A percentile compares a stretch with the other conserved stretches of the same genome.
Conservation (phyloP, 1,139 yeast species). For the Candida freyschussii region DNA sequence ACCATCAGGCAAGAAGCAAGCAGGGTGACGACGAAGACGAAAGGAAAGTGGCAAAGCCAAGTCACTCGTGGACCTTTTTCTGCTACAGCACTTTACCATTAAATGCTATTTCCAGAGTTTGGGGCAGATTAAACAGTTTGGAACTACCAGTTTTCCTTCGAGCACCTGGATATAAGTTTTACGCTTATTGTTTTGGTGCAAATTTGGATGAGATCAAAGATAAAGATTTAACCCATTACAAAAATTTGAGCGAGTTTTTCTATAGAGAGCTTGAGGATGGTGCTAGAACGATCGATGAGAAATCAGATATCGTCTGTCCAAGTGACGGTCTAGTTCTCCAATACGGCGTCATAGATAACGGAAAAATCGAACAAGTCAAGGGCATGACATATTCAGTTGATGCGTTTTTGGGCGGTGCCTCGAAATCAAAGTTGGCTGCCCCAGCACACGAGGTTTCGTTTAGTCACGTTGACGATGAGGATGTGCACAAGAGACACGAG, state of each 20-base stretch:
- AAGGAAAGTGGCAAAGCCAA: conserved; percentile 41
- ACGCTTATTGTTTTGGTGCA: conserved; percentile 80
- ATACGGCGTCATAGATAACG: conserved; percentile 72
- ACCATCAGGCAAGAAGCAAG: conserved; percentile 25
- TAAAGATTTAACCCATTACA: conserved; percentile 67
- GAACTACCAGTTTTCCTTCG: conserved; percentile 87
- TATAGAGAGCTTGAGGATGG: conserved; percentile 80
- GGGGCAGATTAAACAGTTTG: conserved; percentile 89
- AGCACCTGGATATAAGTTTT: conserved; percentile 73
- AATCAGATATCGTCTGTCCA: conserved; percentile 74
- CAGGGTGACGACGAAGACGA: conserved; percentile 17
- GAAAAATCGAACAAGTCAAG: conserved; percentile 93
- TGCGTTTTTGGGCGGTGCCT: conserved; percentile 70
- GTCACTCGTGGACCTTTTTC: conserved; percentile 82
- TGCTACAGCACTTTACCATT: conserved; percentile 88
- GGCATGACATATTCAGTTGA: conserved; percentile 92
- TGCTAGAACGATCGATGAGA: conserved; percentile 65
- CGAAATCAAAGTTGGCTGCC: conserved; percentile 47
- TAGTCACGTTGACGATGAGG: conserved; percentile 35
- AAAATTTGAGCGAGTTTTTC: conserved; percentile 85
- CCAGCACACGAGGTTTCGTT: conserved; percentile 55
- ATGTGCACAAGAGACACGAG: conserved; percentile 51
- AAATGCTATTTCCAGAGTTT: conserved; percentile 82
- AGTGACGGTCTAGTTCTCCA: conserved; percentile 90
- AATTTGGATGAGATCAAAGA: conserved; percentile 86